Base-by-base conservation (phyloP, 495 filamentous ascomycete species). In the Halenospora varia region DNA sequence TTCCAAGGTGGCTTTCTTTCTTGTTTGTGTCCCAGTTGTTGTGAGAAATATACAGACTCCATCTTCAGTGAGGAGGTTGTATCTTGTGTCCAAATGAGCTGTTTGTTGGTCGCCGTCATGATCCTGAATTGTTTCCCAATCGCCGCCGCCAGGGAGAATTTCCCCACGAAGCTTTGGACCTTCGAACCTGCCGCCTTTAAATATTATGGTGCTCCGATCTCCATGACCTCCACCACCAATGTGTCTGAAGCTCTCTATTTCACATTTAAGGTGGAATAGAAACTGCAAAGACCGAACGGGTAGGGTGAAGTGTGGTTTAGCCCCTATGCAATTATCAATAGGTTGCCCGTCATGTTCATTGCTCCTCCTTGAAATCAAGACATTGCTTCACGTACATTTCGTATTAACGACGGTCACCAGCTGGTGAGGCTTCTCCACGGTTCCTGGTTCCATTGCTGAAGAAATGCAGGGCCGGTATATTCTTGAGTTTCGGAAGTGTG, bases 181-280 rank as follows among this genome's bases (percentile, higher is more conserved):
- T 51, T 57, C 45, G 25, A 57, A 50, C 10, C 55, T 24, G 0
- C 55, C 55, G 9, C 29, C 46, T 50, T 57, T 57, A 20, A 57
- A 57, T 6, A 51, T 49, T 15, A 57, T 26, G 2, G 55, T 50
- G 53, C 26, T 57, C 20, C 55, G 26, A 19, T 57, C 35, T 0
- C 55, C 55, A 11, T 50, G 46, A 20, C 55, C 46, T 15, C 47
- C 18, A 4, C 41, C 55, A 25, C 42, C 41, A 19, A 48, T 48
- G 42, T 48, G 24, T 20, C 25, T 17, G 23, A 55, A 55, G 42
- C 20, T 17, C 40, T 55, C 44, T 25, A 45, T 23, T 10, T 26
- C 2, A 1, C 6, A 56, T 6, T 42, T 18, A 20, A 50, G 48
- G 17, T 50, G 48, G 20, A 50, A 50, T 3, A 50, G 48, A 20